Evolutionary conservation across 2,329 filamentous ascomycete genomes (phyloP).

Genomic region (Sclerotinia glacialis): DNA sequence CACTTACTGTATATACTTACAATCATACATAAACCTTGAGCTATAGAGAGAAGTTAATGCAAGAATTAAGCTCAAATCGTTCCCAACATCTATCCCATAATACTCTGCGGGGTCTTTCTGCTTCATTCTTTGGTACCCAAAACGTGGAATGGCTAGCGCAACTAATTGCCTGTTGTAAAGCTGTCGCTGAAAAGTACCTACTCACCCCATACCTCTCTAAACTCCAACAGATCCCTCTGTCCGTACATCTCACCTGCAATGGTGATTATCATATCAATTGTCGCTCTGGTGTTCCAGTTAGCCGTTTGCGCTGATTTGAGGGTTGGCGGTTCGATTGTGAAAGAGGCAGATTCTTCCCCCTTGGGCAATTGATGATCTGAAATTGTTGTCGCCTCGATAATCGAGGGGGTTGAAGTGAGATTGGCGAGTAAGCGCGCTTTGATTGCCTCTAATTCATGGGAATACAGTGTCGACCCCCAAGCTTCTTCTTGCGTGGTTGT

Average conservation of each 20-base stretch:
- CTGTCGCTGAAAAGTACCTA: not conserved
- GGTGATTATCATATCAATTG: conserved; percentile 88
- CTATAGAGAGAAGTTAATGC: not conserved
- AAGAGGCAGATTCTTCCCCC: not conserved
- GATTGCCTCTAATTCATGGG: not conserved
- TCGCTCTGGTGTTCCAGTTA: conserved; percentile 52
- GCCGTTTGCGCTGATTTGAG: conserved; percentile 23
- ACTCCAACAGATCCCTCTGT: conserved; percentile 79
- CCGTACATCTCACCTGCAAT: conserved; percentile 86
- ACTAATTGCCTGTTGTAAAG: not conserved
- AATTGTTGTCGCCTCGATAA: not conserved
- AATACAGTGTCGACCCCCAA: not conserved
- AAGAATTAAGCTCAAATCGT: not conserved
- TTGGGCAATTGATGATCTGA: not conserved
- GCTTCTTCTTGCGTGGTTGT: not conserved
- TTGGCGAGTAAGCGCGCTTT: conserved; percentile 12
- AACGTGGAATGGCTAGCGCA: not conserved
- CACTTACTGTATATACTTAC: conserved; percentile 14
- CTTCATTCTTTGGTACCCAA: not conserved
- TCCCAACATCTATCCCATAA: not conserved
- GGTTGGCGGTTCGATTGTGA: not conserved
- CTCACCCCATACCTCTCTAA: conserved; percentile 55
- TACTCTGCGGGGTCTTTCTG: not conserved
- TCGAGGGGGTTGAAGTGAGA: not conserved
- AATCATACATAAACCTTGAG: not conserved